Evolutionary conservation across 192 early-diverging fungal species (phyloP).

Genomic region (Pecoramyces ruminantium): DNA sequence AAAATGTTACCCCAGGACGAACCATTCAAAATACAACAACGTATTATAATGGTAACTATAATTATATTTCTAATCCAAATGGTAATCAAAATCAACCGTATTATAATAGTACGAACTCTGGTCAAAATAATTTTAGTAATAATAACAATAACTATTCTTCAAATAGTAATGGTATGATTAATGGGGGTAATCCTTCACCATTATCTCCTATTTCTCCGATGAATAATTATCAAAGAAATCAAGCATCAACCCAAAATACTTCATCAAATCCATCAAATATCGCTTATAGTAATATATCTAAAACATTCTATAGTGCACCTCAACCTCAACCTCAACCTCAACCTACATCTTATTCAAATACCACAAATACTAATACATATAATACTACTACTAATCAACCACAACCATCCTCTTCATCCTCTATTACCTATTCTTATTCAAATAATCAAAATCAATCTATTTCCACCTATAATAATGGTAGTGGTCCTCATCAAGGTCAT

Average conservation of each 20-base stretch:
- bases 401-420: too few species aligned
- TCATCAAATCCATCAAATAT: neutral
- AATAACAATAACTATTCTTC: neutral
- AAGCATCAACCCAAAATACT: neutral
- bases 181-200: neutral
- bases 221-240: neutral
- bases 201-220: neutral
- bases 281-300: neutral
- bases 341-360: too few species aligned
- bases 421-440: too few species aligned
- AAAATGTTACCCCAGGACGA: neutral
- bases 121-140: neutral
- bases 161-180: neutral
- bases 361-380: too few species aligned
- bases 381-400: too few species aligned
- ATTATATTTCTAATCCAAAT: neutral
- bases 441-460: too few species aligned
- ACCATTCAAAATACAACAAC: neutral
- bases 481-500: too few species aligned
- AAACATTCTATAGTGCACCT: neutral
- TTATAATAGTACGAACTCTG: neutral
- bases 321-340: too few species aligned
- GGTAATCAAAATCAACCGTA: neutral
- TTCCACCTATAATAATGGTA: too few species aligned
- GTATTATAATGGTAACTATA: neutral